Evolutionary conservation across 2,329 filamentous ascomycete species (phyloP).

Genomic region (Coleophoma cylindrospora): DNA sequence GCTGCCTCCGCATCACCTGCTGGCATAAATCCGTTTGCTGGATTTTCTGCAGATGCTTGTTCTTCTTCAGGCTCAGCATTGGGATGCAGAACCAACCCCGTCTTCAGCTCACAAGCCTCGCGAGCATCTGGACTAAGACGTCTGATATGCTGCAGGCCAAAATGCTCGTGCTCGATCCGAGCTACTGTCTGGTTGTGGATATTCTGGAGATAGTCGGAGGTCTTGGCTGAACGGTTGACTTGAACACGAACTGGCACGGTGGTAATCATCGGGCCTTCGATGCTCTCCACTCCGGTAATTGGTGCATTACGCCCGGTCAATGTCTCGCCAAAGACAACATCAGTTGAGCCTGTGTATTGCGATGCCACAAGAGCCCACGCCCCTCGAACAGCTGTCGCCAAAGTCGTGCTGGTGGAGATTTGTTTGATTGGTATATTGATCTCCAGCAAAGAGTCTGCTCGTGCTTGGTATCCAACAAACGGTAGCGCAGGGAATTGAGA

Average conservation of each 20-base stretch:
- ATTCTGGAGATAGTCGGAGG: slow-evolving; percentile 35
- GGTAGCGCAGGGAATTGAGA: neutral
- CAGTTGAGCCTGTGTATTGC: slow-evolving; percentile 29
- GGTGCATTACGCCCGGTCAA: slow-evolving; percentile 33
- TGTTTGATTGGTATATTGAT: too few relatives aligned
- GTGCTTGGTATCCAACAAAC: neutral
- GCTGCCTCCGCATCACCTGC: neutral
- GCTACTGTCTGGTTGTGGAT: slow-evolving; percentile 39
- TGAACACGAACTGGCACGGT: slow-evolving; percentile 33
- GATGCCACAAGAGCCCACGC: slow-evolving; percentile 33
- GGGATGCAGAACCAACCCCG: neutral
- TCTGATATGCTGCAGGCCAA: slow-evolving; percentile 1
- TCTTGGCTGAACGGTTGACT: slow-evolving; percentile 23
- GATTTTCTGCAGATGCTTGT: neutral
- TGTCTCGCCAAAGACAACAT: slow-evolving; percentile 36
- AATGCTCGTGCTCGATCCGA: slow-evolving; percentile 31
- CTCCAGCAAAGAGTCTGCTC: neutral
- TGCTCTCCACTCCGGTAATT: slow-evolving; percentile 30
- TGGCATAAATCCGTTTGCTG: neutral
- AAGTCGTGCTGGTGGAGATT: slow-evolving; percentile 28
- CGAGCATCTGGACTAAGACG: neutral
- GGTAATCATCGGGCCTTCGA: slow-evolving; percentile 35
- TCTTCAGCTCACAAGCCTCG: neutral
- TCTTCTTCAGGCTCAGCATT: neutral
- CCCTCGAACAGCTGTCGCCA: slow-evolving; percentile 37